These are phyloP conservation scores for Claviceps spartinae DNA, from an alignment of 2,329 filamentous ascomycete species.

Conservation along the genomic window DNA sequence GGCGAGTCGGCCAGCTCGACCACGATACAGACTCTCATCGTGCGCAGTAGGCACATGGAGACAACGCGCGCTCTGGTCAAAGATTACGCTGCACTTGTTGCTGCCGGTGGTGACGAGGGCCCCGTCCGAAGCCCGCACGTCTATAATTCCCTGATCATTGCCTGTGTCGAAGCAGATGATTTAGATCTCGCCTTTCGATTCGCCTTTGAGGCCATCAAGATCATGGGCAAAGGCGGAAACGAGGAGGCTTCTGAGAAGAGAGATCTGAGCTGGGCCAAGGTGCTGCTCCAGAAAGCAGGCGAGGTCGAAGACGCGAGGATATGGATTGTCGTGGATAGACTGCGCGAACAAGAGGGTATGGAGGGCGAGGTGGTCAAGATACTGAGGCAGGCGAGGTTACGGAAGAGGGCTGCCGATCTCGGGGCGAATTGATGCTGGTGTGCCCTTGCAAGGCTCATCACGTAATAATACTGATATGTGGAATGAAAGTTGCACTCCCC, in stretches of 20 bases:
- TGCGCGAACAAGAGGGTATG: constrained; percentile 11
- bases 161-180: constrained; percentile 16
- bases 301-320: constrained; percentile 18
- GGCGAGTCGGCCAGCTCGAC: constrained; percentile 13
- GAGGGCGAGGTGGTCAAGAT: constrained; percentile 12
- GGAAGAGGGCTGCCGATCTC: constrained; percentile 8
- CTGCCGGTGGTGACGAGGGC: constrained; percentile 8
- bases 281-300: constrained; percentile 15
- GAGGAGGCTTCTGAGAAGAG: constrained; percentile 2
- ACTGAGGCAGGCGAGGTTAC: constrained; percentile 13
- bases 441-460: too few species aligned
- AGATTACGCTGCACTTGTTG: constrained; percentile 16
- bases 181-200: constrained; percentile 23
- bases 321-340: constrained; percentile 19
- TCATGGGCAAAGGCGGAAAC: neutral
- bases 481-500: too few species aligned
- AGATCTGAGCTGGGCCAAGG: constrained; percentile 14
- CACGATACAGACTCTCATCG: constrained; percentile 19
- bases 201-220: constrained; percentile 9
- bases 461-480: too few species aligned
- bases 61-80: constrained; percentile 14
- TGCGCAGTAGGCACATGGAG: constrained; percentile 14
- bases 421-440: neutral
- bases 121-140: constrained; percentile 7
- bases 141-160: constrained; percentile 16